Evolutionary conservation across 768 basidiomycete species (phyloP).

Genomic region (Termitomyces sp.): DNA sequence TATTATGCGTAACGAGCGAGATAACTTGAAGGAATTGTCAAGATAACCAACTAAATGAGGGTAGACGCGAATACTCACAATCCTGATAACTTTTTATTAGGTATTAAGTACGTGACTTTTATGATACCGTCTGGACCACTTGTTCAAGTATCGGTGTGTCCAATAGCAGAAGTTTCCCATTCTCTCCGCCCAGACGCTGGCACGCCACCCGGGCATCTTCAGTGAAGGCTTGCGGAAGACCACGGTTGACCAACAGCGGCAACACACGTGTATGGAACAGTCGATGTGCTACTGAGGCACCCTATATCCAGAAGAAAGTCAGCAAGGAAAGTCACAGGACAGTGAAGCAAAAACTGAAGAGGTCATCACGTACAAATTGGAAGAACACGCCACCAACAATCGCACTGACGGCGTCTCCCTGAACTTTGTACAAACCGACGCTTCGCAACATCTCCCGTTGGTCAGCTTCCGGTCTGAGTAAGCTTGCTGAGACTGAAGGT

Average conservation of each 20-base stretch:
- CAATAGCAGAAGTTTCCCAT: slow-evolving; percentile 25
- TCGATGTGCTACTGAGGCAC: background rate
- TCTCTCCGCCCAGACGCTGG: slow-evolving; percentile 41
- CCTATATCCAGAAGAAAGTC: background rate
- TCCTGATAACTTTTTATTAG: slow-evolving; percentile 12
- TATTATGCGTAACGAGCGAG: slow-evolving; percentile 5
- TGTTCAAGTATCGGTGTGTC: slow-evolving; percentile 1
- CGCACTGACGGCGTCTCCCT: slow-evolving; percentile 6
- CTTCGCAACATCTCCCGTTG: slow-evolving; percentile 35
- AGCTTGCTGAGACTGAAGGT: slow-evolving; percentile 41
- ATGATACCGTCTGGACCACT: background rate
- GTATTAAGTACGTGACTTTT: slow-evolving; percentile 5
- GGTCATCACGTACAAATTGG: slow-evolving; percentile 58
- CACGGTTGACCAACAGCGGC: background rate
- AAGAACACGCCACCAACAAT: slow-evolving; percentile 34
- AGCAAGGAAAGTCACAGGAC: background rate
- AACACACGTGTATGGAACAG: background rate
- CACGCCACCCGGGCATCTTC: background rate
- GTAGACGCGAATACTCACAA: slow-evolving; percentile 6
- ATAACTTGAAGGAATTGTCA: slow-evolving; percentile 5
- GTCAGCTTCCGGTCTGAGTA: slow-evolving; percentile 22
- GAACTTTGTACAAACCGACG: slow-evolving; percentile 40
- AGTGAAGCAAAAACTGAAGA: background rate
- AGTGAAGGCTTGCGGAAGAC: background rate
- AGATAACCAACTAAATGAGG: slow-evolving; percentile 8